phyloP scores from a whole-genome alignment of 148 eudicot genomes.

The Rhododendron ovatum region DNA sequence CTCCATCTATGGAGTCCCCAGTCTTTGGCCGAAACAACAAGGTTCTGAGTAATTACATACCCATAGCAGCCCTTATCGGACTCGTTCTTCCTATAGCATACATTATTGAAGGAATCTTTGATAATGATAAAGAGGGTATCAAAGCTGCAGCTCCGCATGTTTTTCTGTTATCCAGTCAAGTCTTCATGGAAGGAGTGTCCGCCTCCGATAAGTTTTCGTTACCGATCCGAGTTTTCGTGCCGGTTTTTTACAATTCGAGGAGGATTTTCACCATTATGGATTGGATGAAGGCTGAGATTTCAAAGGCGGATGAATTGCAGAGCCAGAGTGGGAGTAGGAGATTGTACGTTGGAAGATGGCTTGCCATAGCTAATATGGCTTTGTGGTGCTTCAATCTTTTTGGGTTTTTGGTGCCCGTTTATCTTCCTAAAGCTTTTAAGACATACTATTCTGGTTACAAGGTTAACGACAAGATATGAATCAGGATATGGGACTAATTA shows the following conservation, averaged over 20 bases:
- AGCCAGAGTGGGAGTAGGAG: constrained; percentile 33
- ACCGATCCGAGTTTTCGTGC: constrained; percentile 69
- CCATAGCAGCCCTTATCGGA: constrained; percentile 51
- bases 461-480: constrained; percentile 13
- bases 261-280: constrained; percentile 43
- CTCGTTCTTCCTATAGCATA: constrained; percentile 58
- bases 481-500: not conserved
- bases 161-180: constrained; percentile 63
- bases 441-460: constrained; percentile 37
- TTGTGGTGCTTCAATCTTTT: constrained; percentile 77
- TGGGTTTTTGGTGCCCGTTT: constrained; percentile 82
- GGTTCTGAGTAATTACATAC: constrained; percentile 30
- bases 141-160: constrained; percentile 73
- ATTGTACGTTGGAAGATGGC: constrained; percentile 46
- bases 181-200: constrained; percentile 67
- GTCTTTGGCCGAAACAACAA: constrained; percentile 34
- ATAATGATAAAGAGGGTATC: constrained; percentile 54
- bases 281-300: constrained; percentile 51
- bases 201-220: constrained; percentile 48
- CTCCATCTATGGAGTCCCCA: constrained; percentile 15
- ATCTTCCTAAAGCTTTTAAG: constrained; percentile 70
- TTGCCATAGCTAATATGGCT: constrained; percentile 56
- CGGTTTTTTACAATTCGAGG: constrained; percentile 65
- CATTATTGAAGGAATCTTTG: constrained; percentile 52
- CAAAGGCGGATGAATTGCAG: constrained; percentile 12